Evolutionary conservation across 805 yeast genomes (phyloP), one percentile per base, ranked within the genome.

Genomic region (Sungouiella blattae): DNA sequence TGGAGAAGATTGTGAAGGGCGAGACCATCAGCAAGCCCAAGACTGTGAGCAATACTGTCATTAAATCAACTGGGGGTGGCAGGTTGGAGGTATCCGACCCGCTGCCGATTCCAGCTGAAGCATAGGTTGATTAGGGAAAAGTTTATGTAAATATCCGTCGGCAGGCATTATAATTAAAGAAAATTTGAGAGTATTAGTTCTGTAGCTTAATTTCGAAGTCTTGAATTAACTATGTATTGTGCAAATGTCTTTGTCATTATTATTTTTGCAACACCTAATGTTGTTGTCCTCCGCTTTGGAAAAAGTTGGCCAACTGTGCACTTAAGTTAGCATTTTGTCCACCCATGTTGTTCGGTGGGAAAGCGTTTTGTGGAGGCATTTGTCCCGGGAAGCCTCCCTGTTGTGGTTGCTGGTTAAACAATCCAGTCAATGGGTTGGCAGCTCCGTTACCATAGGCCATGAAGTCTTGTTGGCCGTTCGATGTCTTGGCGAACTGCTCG

Each of bases 1-100:
- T 93, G 71, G 91, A 83, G 55, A 79, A 77, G 52, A 77, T 93
- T 32, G 87, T 87, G 24, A 71, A 70, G 42, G 98, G 98, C 24
- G 91, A 87, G 57, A 58, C 74, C 26, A 67, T 89, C 32, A 75
- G 74, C 46, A 83, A 83, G 57, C 73, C 77, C 30, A 87, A 80
- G 57, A 77, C 75, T 9, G 65, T 80, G 14, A 74, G 91, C 21
- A 89, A 88, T 53, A 85, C 87, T 11, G 83, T 91, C 24, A 47
- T 55, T 36, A 55, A 55, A 44, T 37, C 50, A 4, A 23, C 44
- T 12, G 47, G 45, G 13, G 24, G 39, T 28, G 53, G 47, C n/a
- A 32, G 52, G 15, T 37, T 37, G 36, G 56, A 46, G 33, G 38
- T 44, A 24, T 39, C 39, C 28, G 53, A 47, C n/a, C 47, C 45